Evolutionary conservation across 2,329 filamentous ascomycete genomes (phyloP).

Genomic region (Verticillium klebahnii): DNA sequence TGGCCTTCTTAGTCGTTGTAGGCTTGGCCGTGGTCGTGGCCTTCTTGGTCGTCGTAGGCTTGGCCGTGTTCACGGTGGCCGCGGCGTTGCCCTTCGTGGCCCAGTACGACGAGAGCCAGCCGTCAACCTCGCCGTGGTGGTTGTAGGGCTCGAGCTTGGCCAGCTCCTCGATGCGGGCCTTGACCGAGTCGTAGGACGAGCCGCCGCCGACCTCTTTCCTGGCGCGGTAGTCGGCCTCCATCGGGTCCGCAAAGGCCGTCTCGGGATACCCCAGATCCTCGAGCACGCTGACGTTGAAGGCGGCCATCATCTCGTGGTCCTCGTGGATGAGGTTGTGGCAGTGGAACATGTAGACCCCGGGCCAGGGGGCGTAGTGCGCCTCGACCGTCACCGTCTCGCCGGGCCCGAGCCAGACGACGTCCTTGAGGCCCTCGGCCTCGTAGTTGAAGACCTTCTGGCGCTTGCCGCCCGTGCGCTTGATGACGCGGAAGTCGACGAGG

Average conservation of each 20-base stretch:
- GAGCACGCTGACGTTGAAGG: constrained; percentile 34
- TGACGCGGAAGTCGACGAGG: constrained; percentile 46
- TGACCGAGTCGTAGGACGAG: constrained; percentile 21
- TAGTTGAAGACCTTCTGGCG: constrained; percentile 34
- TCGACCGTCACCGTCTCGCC: constrained; percentile 41
- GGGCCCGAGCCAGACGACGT: constrained; percentile 44
- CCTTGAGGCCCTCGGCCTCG: constrained; percentile 45
- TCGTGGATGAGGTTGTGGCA: constrained; percentile 39
- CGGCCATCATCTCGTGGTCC: constrained; percentile 38
- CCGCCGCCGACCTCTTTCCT: constrained; percentile 19
- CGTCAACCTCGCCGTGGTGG: constrained; percentile 23
- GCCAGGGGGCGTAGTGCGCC: constrained; percentile 47
- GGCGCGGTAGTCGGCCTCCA: constrained; percentile 29
- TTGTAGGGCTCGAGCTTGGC: constrained; percentile 27
- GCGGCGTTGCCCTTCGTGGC: constrained; percentile 8
- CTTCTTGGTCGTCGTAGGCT: neutral
- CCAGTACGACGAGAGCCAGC: constrained; percentile 26
- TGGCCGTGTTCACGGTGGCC: neutral
- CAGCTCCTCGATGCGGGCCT: constrained; percentile 23
- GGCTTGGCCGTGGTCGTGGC: neutral
- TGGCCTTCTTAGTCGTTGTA: neutral
- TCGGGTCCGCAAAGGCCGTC: constrained; percentile 30
- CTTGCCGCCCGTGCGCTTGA: constrained; percentile 38
- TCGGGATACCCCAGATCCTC: constrained; percentile 31
- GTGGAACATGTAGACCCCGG: constrained; percentile 42